Evolutionary conservation across 805 yeast species (phyloP).

Genomic region (Wickerhamiella musiphila): DNA sequence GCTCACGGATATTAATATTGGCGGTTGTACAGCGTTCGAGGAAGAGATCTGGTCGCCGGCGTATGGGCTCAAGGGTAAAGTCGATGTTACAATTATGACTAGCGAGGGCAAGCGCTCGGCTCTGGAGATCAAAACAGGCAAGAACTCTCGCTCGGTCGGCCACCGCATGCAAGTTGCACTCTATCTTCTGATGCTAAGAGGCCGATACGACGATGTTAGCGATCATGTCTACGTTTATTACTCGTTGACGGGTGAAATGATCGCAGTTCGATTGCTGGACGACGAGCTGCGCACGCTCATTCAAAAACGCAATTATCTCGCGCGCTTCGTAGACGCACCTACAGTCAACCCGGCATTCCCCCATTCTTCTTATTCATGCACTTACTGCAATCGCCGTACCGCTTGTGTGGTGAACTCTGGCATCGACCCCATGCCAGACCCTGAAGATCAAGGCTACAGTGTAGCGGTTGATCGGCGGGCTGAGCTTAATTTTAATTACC

Average conservation of each 20-base stretch:
- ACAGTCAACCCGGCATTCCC: constrained; percentile 4
- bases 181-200: constrained; percentile 62
- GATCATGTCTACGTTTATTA: constrained; percentile 54
- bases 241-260: constrained; percentile 41
- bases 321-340: constrained; percentile 34
- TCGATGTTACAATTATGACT: constrained; percentile 57
- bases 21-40: constrained; percentile 32
- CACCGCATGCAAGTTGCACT: constrained; percentile 80
- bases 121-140: constrained; percentile 81
- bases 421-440: background rate
- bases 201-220: constrained; percentile 57
- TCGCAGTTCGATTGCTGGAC: constrained; percentile 33
- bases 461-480: background rate
- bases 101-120: constrained; percentile 34
- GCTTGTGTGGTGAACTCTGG: constrained; percentile 14
- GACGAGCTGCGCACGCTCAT: constrained; percentile 51
- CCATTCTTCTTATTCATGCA: constrained; percentile 22
- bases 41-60: constrained; percentile 85
- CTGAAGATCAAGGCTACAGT: background rate
- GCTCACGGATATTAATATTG: constrained; percentile 31
- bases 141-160: constrained; percentile 31
- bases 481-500: constrained; percentile 29
- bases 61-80: constrained; percentile 75
- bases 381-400: constrained; percentile 13
- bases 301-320: constrained; percentile 53